Evolutionary conservation across 1,139 yeast genomes (phyloP).

Genomic region (Blastobotrys aristatus): DNA sequence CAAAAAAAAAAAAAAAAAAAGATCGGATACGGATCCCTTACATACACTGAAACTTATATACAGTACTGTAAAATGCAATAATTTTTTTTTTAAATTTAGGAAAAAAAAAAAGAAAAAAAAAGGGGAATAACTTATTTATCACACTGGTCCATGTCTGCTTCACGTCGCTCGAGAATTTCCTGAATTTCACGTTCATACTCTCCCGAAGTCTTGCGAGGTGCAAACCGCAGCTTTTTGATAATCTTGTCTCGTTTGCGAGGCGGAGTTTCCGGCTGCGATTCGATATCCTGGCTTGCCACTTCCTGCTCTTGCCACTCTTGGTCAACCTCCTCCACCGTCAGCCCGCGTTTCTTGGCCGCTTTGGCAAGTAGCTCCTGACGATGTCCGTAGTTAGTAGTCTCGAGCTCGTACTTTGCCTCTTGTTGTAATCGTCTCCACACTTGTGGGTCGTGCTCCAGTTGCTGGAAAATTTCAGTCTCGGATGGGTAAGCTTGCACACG

Average conservation of each 20-base stretch:
- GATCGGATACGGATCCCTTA: too few relatives aligned
- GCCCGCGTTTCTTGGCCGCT: conserved; percentile 9
- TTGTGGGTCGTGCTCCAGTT: conserved; percentile 64
- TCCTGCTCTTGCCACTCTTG: conserved; percentile 37
- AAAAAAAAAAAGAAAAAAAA: conserved; percentile 1
- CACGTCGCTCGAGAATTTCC: conserved; percentile 35
- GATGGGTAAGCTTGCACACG: conserved; percentile 56
- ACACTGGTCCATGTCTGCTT: conserved; percentile 7
- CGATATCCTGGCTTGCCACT: conserved; percentile 37
- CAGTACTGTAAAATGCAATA: background rate
- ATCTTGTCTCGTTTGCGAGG: conserved; percentile 37
- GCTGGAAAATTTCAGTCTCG: conserved; percentile 75
- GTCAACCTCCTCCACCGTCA: conserved; percentile 8
- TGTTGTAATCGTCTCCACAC: conserved; percentile 68
- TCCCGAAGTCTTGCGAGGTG: conserved; percentile 26
- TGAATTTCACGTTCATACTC: conserved; percentile 38
- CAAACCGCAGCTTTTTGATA: conserved; percentile 27
- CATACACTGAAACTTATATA: too few relatives aligned
- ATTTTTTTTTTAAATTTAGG: background rate
- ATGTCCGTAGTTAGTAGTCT: conserved; percentile 37
- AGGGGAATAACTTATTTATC: background rate
- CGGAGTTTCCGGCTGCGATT: background rate
- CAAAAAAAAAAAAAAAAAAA: too few relatives aligned
- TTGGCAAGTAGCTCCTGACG: background rate
- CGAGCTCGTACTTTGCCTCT: conserved; percentile 64